Evolutionary conservation across 345 rosid species (phyloP), one percentile per base, ranked within the genome.

Genomic region (Carallia brachiata): DNA sequence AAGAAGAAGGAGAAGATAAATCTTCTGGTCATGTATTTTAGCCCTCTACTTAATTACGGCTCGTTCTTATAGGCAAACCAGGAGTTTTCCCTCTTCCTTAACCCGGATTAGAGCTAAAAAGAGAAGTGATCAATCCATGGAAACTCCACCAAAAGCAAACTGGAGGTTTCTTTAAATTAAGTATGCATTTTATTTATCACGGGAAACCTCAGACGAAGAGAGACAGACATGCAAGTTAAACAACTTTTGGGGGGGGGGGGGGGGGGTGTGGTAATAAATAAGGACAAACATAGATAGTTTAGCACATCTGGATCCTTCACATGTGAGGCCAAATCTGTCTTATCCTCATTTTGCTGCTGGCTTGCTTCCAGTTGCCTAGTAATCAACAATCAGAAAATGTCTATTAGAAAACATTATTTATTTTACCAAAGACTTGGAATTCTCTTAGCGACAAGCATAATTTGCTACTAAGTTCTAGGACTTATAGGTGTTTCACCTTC

Each of bases 151-250:
- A n/a, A 23, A 64, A 36, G 34, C 15, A 36, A 34, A 6, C 36
- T 12, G 7, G 13, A 32, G 17, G 7, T 34, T 18, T 6, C 48
- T 44, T 44, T 10, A 44, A 36, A 36, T 53, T 36, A 60, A 6
- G 31, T 32, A 60, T n/a, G 64, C 2, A 32, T 54, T 62, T 79
- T 67, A 70, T 79, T 79, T 56, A 69, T 69, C 28, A 62, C 15
- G 23, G 64, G 74, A 52, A 4, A 55, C 73, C 76, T 73, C 39
- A 28, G 37, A 76, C 36, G 52, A 65, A 71, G 36, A 68, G 63
- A 60, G 73, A 44, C 6, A 7, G 30, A 48, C 31, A 31, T 6
- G 52, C 15, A n/a, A 28, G 27, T 19, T n/a, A 23, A 7, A 55
- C 59, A 12, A 23, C 23, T 23, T 23, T 23, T 23, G 23, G 23